phyloP scores from a whole-genome alignment of 1,284 basidiomycete genomes.

The Coriolopsis trogii region DNA sequence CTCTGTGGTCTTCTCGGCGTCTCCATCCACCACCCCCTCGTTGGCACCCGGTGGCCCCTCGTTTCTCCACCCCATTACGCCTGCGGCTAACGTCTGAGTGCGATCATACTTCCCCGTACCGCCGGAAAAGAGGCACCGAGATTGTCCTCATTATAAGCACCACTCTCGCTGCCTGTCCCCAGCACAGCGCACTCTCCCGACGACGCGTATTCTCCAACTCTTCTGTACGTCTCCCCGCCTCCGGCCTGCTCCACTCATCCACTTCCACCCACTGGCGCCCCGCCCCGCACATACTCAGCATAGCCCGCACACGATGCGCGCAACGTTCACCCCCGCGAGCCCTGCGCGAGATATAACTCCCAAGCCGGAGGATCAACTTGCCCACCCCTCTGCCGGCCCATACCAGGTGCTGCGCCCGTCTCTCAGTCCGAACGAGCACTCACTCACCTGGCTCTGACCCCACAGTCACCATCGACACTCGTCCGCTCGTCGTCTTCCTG shows the following conservation, averaged over 20 bases:
- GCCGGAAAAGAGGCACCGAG: constrained; percentile 9
- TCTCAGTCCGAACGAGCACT: not conserved
- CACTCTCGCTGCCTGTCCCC: not conserved
- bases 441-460: no score
- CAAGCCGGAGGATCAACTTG: constrained; percentile 16
- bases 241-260: constrained; percentile 12
- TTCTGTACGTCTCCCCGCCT: not conserved
- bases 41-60: constrained; percentile 17
- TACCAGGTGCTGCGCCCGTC: not conserved
- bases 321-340: constrained; percentile 11
- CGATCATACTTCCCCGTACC: constrained; percentile 14
- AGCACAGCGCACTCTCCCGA: not conserved
- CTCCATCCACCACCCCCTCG: constrained; percentile 18
- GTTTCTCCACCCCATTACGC: constrained; percentile 26
- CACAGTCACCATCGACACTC: no score
- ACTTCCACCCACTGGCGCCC: not conserved
- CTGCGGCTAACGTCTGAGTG: constrained; percentile 6
- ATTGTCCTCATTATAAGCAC: constrained; percentile 9
- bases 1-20: constrained; percentile 11
- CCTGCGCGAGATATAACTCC: constrained; percentile 23
- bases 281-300: constrained; percentile 4
- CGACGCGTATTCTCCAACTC: not conserved
- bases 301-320: constrained; percentile 18
- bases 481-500: no score
- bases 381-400: not conserved